Conservation (phyloP, 352 stramenopile species). For the Phytophthora kernoviae region DNA sequence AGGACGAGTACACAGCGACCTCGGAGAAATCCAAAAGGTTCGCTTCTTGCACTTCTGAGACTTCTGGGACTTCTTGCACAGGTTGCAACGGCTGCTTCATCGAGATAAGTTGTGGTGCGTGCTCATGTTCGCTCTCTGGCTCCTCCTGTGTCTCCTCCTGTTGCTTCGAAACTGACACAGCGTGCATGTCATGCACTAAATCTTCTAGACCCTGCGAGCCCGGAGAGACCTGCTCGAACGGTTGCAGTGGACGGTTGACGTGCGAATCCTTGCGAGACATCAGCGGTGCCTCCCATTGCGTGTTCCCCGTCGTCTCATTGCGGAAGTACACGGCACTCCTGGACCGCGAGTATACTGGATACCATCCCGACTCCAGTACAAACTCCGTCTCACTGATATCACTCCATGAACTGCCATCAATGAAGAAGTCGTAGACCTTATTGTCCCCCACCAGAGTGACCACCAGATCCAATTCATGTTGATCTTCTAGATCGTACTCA, state of each 20-base stretch:
- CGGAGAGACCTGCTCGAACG: constrained; percentile 40
- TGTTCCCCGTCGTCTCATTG: constrained; percentile 62
- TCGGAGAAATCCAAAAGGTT: constrained; percentile 78
- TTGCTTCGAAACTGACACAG: constrained; percentile 12
- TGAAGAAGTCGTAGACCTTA: constrained; percentile 79
- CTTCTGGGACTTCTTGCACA: constrained; percentile 35
- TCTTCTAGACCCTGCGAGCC: constrained; percentile 36
- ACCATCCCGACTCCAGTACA: constrained; percentile 78
- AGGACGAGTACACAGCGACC: constrained; percentile 55
- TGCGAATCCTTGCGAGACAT: constrained; percentile 52
- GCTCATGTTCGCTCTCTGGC: constrained; percentile 28
- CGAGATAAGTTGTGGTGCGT: constrained; percentile 23
- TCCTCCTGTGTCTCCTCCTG: constrained; percentile 28
- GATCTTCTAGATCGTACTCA: constrained; percentile 69
- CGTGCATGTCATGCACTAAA: constrained; percentile 29
- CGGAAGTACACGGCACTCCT: constrained; percentile 78
- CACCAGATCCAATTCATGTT: constrained; percentile 69
- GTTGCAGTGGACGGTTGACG: constrained; percentile 34
- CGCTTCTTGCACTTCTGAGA: constrained; percentile 32
- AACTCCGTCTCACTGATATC: constrained; percentile 85
- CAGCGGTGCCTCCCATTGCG: constrained; percentile 80
- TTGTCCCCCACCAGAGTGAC: constrained; percentile 69
- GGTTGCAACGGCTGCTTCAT: constrained; percentile 36
- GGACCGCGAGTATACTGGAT: constrained; percentile 79
- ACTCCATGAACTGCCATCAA: constrained; percentile 73